Percentiles rank a stretch among this genome's conserved stretches.
Evolutionary conservation across 2,329 filamentous ascomycete species (phyloP).

Genomic region (Hypoxylon rubiginosum): DNA sequence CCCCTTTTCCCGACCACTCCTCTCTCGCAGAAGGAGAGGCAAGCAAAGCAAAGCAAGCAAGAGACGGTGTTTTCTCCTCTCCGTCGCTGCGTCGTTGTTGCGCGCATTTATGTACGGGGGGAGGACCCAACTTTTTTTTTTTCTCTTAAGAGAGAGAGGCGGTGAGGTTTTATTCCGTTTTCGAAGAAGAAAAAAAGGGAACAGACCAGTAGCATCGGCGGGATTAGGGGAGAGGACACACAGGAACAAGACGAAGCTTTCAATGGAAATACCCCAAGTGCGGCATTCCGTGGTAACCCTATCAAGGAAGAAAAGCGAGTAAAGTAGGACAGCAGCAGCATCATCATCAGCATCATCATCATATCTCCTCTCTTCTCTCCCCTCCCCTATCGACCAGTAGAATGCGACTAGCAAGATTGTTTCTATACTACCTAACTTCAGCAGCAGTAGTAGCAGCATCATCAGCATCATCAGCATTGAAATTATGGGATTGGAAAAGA

Average conservation of each 20-base stretch:
- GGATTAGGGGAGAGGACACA: neutral
- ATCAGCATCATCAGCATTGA: conserved; percentile 2
- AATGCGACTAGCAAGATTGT: conserved; percentile 29
- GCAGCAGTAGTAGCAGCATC: too few species aligned
- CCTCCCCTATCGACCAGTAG: neutral
- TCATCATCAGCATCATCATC: neutral
- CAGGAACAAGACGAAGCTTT: neutral
- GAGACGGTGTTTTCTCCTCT: neutral
- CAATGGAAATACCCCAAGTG: conserved; percentile 13
- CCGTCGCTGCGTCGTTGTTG: conserved; percentile 29
- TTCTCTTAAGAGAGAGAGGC: conserved; percentile 24
- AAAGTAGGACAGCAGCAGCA: neutral
- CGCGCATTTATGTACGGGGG: conserved; percentile 8
- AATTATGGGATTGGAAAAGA: neutral
- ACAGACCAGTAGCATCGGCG: conserved; percentile 24
- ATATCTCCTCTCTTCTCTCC: neutral
- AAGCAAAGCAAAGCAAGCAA: neutral
- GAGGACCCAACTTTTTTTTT: neutral
- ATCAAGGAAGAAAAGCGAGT: conserved; percentile 6
- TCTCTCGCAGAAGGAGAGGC: too few species aligned
- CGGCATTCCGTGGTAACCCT: conserved; percentile 26
- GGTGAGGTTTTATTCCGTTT: conserved; percentile 23
- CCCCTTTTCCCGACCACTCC: conserved; percentile 37
- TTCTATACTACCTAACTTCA: conserved; percentile 13
- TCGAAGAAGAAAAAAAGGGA: neutral